Percentiles rank a stretch among this genome's conserved stretches.
These are phyloP conservation scores for Nigrograna mackinnonii DNA, from an alignment of 2,329 filamentous ascomycete species.

Conservation along the genomic window DNA sequence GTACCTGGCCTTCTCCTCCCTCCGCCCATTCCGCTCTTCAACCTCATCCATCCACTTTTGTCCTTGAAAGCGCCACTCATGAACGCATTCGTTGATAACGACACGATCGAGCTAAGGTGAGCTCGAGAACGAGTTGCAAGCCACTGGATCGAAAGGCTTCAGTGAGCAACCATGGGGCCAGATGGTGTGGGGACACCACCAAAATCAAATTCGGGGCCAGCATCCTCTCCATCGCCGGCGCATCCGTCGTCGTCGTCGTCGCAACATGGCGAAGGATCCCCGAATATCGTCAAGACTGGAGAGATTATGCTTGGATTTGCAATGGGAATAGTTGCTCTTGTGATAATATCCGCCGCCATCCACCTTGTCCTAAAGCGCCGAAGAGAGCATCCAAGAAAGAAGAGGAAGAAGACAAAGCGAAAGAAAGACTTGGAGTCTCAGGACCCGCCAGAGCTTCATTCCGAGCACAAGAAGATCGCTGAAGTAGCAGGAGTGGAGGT, in stretches of 20 bases:
- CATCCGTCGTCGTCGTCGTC: background rate
- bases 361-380: constrained; percentile 14
- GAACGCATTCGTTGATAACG: too few relatives aligned
- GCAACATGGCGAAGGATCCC: background rate
- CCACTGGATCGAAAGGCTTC: too few relatives aligned
- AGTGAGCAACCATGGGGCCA: too few relatives aligned
- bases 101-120: too few relatives aligned
- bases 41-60: too few relatives aligned
- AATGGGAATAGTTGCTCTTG: constrained; percentile 18
- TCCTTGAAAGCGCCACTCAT: too few relatives aligned
- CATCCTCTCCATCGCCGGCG: background rate
- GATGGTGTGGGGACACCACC: too few relatives aligned
- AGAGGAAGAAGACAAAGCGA: constrained; percentile 5
- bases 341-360: constrained; percentile 9
- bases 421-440: background rate
- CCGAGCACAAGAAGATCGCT: constrained; percentile 13
- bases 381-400: background rate
- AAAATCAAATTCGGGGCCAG: too few relatives aligned
- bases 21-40: too few relatives aligned
- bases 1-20: too few relatives aligned
- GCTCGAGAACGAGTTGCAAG: too few relatives aligned
- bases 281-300: constrained; percentile 14
- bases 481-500: constrained; percentile 18
- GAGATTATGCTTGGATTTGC: constrained; percentile 22
- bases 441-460: constrained; percentile 11